phyloP scores from a whole-genome alignment of 352 stramenopile genomes.

The Phytophthora boehmeriae region DNA sequence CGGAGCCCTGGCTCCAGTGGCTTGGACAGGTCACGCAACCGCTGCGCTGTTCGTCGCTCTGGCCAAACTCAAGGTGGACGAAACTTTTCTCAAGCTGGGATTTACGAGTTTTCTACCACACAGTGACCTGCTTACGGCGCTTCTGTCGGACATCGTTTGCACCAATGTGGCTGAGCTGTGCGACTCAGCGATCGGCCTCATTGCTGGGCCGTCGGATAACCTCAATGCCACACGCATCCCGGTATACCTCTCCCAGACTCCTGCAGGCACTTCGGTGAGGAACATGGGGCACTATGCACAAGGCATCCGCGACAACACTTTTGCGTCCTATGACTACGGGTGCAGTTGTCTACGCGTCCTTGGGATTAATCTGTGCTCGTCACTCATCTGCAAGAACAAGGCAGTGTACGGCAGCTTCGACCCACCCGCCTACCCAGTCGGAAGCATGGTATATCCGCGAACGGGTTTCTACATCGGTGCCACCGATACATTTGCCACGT shows the following conservation, averaged over 20 bases:
- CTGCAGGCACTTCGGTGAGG: constrained; percentile 57
- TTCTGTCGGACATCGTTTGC: constrained; percentile 43
- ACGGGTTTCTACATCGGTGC: constrained; percentile 43
- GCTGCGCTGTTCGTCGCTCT: constrained; percentile 42
- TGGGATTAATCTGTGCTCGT: constrained; percentile 43
- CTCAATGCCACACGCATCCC: constrained; percentile 58
- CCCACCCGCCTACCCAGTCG: constrained; percentile 28
- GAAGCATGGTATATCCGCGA: constrained; percentile 38
- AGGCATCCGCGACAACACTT: constrained; percentile 57
- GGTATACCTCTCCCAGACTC: constrained; percentile 63
- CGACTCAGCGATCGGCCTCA: constrained; percentile 44
- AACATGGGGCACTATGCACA: constrained; percentile 64
- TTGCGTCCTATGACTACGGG: constrained; percentile 60
- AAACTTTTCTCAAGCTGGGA: constrained; percentile 41
- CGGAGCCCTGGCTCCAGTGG: constrained; percentile 53
- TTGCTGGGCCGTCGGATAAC: constrained; percentile 50
- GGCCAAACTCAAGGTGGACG: constrained; percentile 50
- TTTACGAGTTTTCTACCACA: constrained; percentile 47
- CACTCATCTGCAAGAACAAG: constrained; percentile 59
- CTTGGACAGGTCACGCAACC: constrained; percentile 36
- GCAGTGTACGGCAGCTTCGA: constrained; percentile 47
- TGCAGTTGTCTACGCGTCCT: constrained; percentile 46
- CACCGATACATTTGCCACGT: constrained; percentile 38
- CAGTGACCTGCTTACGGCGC: constrained; percentile 23
- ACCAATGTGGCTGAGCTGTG: constrained; percentile 49